Base-by-base conservation (phyloP, 2,329 filamentous ascomycete genomes). In the Escovopsis sp. region DNA sequence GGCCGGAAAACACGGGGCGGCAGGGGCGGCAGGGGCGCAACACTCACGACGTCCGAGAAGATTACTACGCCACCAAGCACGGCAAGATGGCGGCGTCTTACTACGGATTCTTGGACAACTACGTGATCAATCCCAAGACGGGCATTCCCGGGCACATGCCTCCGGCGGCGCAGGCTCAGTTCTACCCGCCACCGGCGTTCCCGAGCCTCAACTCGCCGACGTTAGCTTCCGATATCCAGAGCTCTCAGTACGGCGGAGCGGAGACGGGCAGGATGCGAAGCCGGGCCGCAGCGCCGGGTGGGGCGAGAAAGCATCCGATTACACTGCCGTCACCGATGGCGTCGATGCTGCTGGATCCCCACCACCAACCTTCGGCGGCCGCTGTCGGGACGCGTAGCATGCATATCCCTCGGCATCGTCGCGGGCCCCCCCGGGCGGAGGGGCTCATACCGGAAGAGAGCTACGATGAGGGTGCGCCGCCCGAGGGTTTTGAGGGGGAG, bases 1-100 rank as follows among this genome's bases (percentile, higher is more conserved):
- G 78, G 17, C 66, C 78, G 16, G 61, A 60, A 12, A 60, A 62
- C 18, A 53, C 53, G 4, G 60, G 55, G 35, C 56, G 56, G 13
- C 52, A 53, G 27, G 58, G 39, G 40, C 21, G 21, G 9, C 21
- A 25, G 21, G 7, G 21, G 21, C 21, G 21, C 9, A 53, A 45
- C 36, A 54, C 48, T 43, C 54, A 66, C n/a, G 80, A 86, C 51
- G 70, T 86, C 9, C 76, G 90, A 10, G 83, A 90, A 39, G 87
- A 94, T 46, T 96, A 96, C 54, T 96, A 90, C 51, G 77, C 84
- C 16, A 85, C 86, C 9, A 94, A 94, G 51, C 87, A 98, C 49
- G 84, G 87, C 42, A 98, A 98, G 61, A 94, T 98, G 84, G 79
- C 90, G n/a, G 83, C 86, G 13, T 96, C 88, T 0, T 90, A 94